Percentiles rank a stretch among this genome's conserved stretches.
Evolutionary conservation across 805 yeast species (phyloP).

Genomic region (Starmerella sp.): DNA sequence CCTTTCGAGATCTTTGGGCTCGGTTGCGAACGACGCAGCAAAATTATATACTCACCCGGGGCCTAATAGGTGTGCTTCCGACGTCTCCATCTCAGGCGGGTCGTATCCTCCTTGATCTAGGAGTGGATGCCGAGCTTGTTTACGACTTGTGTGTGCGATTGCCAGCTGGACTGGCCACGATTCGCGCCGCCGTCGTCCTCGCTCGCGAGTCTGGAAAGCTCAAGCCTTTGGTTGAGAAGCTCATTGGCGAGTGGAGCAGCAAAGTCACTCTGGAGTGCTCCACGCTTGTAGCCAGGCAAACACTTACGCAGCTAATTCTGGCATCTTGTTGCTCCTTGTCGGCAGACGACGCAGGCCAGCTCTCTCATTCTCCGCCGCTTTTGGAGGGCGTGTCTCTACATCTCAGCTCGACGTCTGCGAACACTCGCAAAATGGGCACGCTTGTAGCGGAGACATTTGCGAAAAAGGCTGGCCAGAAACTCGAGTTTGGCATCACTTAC

Average conservation of each 20-base stretch:
- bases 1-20: not conserved
- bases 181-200: slow-evolving; percentile 21
- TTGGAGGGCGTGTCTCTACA: slow-evolving; percentile 43
- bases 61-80: slow-evolving; percentile 6
- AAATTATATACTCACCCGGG: slow-evolving; percentile 14
- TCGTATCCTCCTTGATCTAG: slow-evolving; percentile 16
- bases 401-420: slow-evolving; percentile 39
- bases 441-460: slow-evolving; percentile 40
- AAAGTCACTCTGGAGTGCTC: slow-evolving; percentile 31
- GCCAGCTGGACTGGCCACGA: slow-evolving; percentile 4
- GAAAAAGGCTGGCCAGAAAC: slow-evolving; percentile 20
- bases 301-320: slow-evolving; percentile 39
- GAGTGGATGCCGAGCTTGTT: slow-evolving; percentile 6
- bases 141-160: not conserved
- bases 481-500: slow-evolving; percentile 25
- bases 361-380: slow-evolving; percentile 35
- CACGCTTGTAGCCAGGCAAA: slow-evolving; percentile 37
- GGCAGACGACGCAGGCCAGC: slow-evolving; percentile 20
- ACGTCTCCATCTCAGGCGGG: slow-evolving; percentile 7
- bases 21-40: slow-evolving; percentile 16
- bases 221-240: not conserved
- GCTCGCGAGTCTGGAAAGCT: slow-evolving; percentile 5
- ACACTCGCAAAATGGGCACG: slow-evolving; percentile 45
- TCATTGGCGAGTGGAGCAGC: slow-evolving; percentile 32
- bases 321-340: slow-evolving; percentile 26